phyloP scores from a whole-genome alignment of 176 grass and related monocot genomes.

The maize (Zea mays) region DNA sequence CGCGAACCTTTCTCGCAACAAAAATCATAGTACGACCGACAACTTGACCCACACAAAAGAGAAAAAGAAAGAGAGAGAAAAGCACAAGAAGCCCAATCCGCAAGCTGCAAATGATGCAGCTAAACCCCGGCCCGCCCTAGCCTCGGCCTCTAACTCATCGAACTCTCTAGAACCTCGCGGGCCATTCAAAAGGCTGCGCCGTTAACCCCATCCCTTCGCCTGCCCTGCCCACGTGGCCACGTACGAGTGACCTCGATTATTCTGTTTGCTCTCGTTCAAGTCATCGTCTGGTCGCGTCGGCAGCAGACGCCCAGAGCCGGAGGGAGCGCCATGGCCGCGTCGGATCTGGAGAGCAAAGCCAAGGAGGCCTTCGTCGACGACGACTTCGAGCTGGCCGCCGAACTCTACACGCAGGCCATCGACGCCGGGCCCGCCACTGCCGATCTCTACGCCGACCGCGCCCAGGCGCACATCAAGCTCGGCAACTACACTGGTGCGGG shows the following conservation, averaged over 20 bases:
- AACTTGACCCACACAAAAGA: constrained; percentile 35
- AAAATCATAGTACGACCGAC: not conserved
- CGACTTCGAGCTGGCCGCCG: constrained; percentile 66
- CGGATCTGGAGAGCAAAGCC: constrained; percentile 67
- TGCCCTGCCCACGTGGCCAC: not conserved
- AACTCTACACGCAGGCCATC: constrained; percentile 73
- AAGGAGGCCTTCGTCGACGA: constrained; percentile 75
- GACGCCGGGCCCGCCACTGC: constrained; percentile 52
- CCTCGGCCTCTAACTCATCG: not conserved
- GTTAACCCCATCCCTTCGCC: not conserved
- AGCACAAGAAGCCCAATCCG: not conserved
- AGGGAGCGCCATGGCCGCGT: constrained; percentile 40
- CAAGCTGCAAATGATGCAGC: too few species aligned
- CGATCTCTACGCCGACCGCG: constrained; percentile 66
- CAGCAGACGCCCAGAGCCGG: constrained; percentile 32
- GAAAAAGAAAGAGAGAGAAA: not conserved
- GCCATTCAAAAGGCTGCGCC: constrained; percentile 35
- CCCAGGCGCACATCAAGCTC: constrained; percentile 72
- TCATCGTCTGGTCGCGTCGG: constrained; percentile 40
- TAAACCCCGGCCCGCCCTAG: not conserved
- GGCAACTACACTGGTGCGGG: constrained; percentile 57
- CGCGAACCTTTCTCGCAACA: constrained; percentile 17
- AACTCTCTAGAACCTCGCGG: constrained; percentile 52
- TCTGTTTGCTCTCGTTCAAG: constrained; percentile 19
- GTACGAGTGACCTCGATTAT: not conserved